Conservation (phyloP, 2,329 filamentous ascomycete genomes). For the Lithohypha guttulata region DNA sequence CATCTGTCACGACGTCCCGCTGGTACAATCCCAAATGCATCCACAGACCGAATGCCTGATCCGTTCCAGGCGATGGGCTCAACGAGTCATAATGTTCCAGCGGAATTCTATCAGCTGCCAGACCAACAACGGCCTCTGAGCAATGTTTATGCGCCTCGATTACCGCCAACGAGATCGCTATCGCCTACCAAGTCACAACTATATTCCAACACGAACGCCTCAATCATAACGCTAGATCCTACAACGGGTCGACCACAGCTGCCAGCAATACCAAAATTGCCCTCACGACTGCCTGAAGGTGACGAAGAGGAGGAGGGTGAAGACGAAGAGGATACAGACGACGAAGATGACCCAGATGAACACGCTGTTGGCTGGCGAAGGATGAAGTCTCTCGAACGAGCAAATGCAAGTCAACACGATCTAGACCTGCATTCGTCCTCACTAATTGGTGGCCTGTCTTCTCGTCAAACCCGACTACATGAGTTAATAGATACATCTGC, state of each 20-base stretch:
- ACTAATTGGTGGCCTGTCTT: background rate
- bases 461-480: background rate
- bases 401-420: constrained; percentile 4
- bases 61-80: constrained; percentile 9
- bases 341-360: constrained; percentile 28
- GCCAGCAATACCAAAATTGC: constrained; percentile 30
- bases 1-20: constrained; percentile 34
- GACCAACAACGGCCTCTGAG: constrained; percentile 1
- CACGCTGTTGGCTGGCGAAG: constrained; percentile 5
- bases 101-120: background rate
- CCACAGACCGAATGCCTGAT: constrained; percentile 5
- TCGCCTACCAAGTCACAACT: constrained; percentile 15
- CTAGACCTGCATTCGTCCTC: constrained; percentile 9
- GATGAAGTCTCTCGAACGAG: background rate
- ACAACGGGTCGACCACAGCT: constrained; percentile 19
- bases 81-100: constrained; percentile 7
- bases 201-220: constrained; percentile 4
- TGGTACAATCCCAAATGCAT: constrained; percentile 18
- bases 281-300: constrained; percentile 29
- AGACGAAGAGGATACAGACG: constrained; percentile 32
- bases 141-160: constrained; percentile 17
- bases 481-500: constrained; percentile 6
- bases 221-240: constrained; percentile 20
- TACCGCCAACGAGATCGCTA: constrained; percentile 15
- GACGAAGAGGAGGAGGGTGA: constrained; percentile 26